Conservation (phyloP, 768 basidiomycete genomes). For the Psilocybe subaeruginosa region DNA sequence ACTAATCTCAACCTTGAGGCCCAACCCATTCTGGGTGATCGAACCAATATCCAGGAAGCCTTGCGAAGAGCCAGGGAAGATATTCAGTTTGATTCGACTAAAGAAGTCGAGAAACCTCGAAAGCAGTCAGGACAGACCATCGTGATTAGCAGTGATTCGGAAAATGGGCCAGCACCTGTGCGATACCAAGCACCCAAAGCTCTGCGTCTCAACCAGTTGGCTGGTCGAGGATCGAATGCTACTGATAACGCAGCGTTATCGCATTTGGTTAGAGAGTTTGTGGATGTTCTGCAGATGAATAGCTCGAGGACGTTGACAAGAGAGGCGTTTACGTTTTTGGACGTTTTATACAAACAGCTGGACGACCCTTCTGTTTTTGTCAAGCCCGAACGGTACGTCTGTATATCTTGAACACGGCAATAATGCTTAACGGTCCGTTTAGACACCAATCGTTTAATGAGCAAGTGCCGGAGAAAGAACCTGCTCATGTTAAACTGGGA, state of each 20-base stretch:
- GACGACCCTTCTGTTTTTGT: conserved; percentile 66
- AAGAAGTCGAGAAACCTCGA: conserved; percentile 3
- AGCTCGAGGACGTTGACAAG: conserved; percentile 68
- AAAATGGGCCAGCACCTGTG: conserved; percentile 26
- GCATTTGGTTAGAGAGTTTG: conserved; percentile 58
- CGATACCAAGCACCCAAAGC: conserved; percentile 49
- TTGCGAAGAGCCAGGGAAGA: conserved; percentile 36
- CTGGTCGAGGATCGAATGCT: conserved; percentile 43
- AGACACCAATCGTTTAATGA: conserved; percentile 45
- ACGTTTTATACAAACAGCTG: conserved; percentile 70
- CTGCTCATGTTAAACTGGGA: conserved; percentile 58
- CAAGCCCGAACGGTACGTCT: conserved; percentile 53
- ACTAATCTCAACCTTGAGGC: conserved; percentile 60
- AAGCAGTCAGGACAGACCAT: conserved; percentile 35
- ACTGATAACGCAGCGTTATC: conserved; percentile 60
- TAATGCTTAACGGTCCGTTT: conserved; percentile 8
- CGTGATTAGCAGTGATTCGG: conserved; percentile 49
- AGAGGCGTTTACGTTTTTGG: conserved; percentile 73
- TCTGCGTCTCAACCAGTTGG: conserved; percentile 50
- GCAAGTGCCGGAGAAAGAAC: conserved; percentile 42
- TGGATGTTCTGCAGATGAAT: conserved; percentile 63
- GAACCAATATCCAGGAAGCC: conserved; percentile 47
- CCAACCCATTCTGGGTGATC: conserved; percentile 53
- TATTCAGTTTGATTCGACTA: conserved; percentile 26
- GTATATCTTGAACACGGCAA: background rate